Conservation (phyloP, 805 yeast species). For the Candida argentea region DNA sequence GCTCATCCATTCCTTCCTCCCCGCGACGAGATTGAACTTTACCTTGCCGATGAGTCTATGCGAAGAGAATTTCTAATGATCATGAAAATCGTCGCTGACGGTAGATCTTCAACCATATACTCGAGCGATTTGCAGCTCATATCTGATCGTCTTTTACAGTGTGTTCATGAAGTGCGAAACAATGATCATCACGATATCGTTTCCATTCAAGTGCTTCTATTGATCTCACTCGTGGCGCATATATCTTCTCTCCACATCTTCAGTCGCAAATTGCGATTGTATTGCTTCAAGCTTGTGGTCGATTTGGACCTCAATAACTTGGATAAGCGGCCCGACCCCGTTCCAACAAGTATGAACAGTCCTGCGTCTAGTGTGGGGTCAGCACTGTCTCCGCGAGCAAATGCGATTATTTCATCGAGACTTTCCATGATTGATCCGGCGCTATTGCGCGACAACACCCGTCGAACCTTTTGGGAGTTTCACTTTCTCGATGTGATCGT, state of each 20-base stretch:
- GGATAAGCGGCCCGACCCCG: too few species aligned
- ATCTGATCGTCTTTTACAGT: constrained; percentile 11
- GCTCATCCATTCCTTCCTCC: constrained; percentile 42
- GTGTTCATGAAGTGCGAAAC: constrained; percentile 7
- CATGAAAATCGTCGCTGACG: constrained; percentile 42
- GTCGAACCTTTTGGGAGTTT: constrained; percentile 44
- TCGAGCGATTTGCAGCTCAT: constrained; percentile 6
- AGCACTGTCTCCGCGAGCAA: not conserved
- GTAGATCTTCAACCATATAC: constrained; percentile 22
- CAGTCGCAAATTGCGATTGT: constrained; percentile 31
- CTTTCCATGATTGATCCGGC: constrained; percentile 6
- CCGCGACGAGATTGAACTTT: constrained; percentile 20
- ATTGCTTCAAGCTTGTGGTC: constrained; percentile 28
- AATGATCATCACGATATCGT: constrained; percentile 26
- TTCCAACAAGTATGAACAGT: constrained; percentile 2
- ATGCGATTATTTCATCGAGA: constrained; percentile 7
- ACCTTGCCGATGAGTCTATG: constrained; percentile 20
- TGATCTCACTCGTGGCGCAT: constrained; percentile 36
- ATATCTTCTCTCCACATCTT: constrained; percentile 42
- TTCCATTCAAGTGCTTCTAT: constrained; percentile 30
- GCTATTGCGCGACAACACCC: constrained; percentile 18
- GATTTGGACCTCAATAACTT: constrained; percentile 28
- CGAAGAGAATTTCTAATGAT: constrained; percentile 33
- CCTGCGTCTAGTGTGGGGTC: not conserved
- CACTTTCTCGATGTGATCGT: constrained; percentile 42